Base-by-base conservation (phyloP, 768 basidiomycete species). In the Collybia nuda region DNA sequence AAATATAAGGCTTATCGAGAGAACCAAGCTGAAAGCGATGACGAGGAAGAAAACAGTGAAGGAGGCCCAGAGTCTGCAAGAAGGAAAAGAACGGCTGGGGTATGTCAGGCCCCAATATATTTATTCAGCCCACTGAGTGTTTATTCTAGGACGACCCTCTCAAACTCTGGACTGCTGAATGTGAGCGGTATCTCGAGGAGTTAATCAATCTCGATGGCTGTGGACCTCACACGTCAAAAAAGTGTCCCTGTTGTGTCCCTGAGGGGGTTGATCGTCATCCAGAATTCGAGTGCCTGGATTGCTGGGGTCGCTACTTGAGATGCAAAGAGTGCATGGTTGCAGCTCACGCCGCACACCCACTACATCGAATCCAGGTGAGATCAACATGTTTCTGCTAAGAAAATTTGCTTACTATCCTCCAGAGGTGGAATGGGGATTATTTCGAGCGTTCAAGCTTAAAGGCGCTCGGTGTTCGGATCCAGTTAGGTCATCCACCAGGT, bases 131-230 rank as follows among this genome's bases (percentile, higher is more conserved):
- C 11, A 28, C 28, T 28, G 28, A 28, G 6, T 11, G 5, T 28
- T 28, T 5, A 28, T n/a, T 5, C 5, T 23, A 55, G 54, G 54
- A 55, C 44, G 46, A 55, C 21, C 54, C 54, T 17, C 19, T 55
- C 41, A 7, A 7, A 21, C 12, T 40, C 12, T 55, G 45, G 49
- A 14, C 48, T n/a, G 12, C 18, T 12, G 36, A 54, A 11, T 44
- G 53, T 24, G 47, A 57, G n/a, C 24, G 3, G 22, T 57, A 24
- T n/a, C 26, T 57, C 5, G 47, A 52, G 36, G 56, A 57, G 41
- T 15, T 55, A 23, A 44, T 57, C 11, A 48, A 48, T 29, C 56
- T 49, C 17, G 55, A 54, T 14, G 52, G 56, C 4, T 35, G 39
- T 22, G 56, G 55, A 15, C 39, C 11, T 4, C 5, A 12, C 26